These are phyloP conservation scores for Penicillium verhagenii DNA, from an alignment of 495 filamentous ascomycete species.

Conservation along the genomic window DNA sequence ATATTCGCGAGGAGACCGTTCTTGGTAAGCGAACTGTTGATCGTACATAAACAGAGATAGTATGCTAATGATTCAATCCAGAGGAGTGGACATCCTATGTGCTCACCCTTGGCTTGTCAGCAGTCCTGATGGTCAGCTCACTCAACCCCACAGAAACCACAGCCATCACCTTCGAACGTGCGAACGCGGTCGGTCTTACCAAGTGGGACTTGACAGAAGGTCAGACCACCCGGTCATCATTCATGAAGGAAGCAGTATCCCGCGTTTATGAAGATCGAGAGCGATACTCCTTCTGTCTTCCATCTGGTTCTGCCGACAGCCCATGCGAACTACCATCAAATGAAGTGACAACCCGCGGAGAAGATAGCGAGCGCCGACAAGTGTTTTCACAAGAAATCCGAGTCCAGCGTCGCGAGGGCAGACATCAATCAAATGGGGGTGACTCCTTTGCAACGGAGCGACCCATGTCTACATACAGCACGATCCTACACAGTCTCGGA, in stretches of 20 bases:
- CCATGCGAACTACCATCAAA: constrained; percentile 10
- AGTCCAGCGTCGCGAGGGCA: constrained; percentile 26
- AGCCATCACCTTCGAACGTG: constrained; percentile 48
- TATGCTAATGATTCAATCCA: constrained; percentile 32
- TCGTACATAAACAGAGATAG: not conserved
- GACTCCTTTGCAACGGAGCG: constrained; percentile 41
- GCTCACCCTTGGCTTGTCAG: constrained; percentile 57
- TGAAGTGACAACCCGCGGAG: constrained; percentile 26
- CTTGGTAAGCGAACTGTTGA: constrained; percentile 44
- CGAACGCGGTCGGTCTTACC: constrained; percentile 54
- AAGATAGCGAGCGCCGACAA: constrained; percentile 26
- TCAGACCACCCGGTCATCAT: constrained; percentile 51
- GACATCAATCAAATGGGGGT: constrained; percentile 23
- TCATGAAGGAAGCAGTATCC: constrained; percentile 62
- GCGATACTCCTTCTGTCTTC: constrained; percentile 10
- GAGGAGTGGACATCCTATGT: constrained; percentile 66
- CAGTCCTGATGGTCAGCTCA: constrained; percentile 55
- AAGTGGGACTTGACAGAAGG: constrained; percentile 52
- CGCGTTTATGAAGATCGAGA: constrained; percentile 57
- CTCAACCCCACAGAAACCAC: constrained; percentile 43
- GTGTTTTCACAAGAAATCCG: constrained; percentile 34
- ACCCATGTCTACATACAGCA: constrained; percentile 45
- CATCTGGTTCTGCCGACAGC: constrained; percentile 8
- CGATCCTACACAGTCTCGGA: constrained; percentile 36
- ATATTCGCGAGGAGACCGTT: constrained; percentile 51